A percentile compares a stretch with the other conserved stretches of the same genome.
phyloP scores from a whole-genome alignment of 139 green algal species.

The Mesotaenium endlicherianum region DNA sequence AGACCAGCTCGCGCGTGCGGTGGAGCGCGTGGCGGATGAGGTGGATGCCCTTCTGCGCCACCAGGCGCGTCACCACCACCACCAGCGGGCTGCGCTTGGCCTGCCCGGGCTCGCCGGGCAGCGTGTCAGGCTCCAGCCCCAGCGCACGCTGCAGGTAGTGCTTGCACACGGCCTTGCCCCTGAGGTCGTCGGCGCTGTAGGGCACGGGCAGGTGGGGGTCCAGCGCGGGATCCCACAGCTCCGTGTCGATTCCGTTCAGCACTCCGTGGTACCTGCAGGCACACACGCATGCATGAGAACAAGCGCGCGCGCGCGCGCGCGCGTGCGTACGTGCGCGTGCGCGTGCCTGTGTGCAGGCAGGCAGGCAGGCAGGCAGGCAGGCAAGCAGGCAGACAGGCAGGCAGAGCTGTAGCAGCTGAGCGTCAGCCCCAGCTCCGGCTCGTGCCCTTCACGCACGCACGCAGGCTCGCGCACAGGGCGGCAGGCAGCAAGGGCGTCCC shows the following conservation, averaged over 20 bases:
- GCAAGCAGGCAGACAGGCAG: no score
- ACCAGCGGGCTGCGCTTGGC: constrained; percentile 76
- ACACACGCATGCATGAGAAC: no score
- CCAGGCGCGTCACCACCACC: constrained; percentile 82
- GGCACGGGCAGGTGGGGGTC: constrained; percentile 75
- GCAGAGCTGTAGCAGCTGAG: no score
- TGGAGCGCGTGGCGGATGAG: constrained; percentile 80
- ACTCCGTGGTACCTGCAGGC: constrained; percentile 75
- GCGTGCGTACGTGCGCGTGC: no score
- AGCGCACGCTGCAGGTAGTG: constrained; percentile 71
- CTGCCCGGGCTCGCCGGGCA: background rate
- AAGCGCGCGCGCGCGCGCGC: no score
- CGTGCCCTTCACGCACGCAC: no score
- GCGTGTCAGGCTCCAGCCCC: constrained; percentile 67
- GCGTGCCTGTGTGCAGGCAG: no score
- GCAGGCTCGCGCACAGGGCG: no score
- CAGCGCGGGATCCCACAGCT: constrained; percentile 74
- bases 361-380: no score
- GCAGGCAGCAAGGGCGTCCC: no score
- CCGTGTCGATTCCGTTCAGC: constrained; percentile 91
- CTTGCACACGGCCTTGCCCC: constrained; percentile 86
- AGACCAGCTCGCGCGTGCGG: constrained; percentile 60
- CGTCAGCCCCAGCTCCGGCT: no score
- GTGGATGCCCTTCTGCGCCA: constrained; percentile 84
- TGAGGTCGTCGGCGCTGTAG: constrained; percentile 53